Evolutionary conservation across 768 basidiomycete genomes (phyloP), one percentile per base, ranked within the genome.

Genomic region (Hypholoma fasciculare): DNA sequence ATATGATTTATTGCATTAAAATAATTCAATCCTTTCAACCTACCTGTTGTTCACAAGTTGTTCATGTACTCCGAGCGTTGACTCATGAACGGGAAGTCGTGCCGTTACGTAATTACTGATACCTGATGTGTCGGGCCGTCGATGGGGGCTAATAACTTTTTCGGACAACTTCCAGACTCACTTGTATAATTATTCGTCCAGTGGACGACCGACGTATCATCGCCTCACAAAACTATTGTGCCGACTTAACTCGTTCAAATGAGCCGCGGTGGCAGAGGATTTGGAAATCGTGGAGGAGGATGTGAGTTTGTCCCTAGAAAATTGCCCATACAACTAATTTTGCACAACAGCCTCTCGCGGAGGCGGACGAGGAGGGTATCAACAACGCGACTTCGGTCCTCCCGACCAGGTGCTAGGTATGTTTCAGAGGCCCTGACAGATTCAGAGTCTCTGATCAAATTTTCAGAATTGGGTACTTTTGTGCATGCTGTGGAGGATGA

Each of bases 401-500:
- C 92, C 92, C 48, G 90, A 91, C 46, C 81, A 81, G 50, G 90
- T 94, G 17, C 71, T 92, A 42, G 92, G 92, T 88, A 63, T 50
- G 79, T 58, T 44, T 37, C 51, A n/a, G 42, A 30, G 26, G 12
- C 47, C n/a, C 56, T 26, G 27, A 26, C 46, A 19, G 43, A 42
- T 57, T 34, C n/a, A 39, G 52, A 49, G 48, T 57, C 30, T 40
- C 26, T 43, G 44, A 56, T 13, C 49, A 38, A 17, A 39, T 49
- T 1, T 39, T 49, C 58, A 97, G 96, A 97, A 78, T 88, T 96
- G 78, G 95, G 96, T 56, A 77, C 88, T 1, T 97, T 98, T 71
- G 70, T 94, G 34, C 97, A 98, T 71, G 90, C 96, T 13, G 96
- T 98, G 40, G 96, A 99, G 76, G 94, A 93, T 59, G 96, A 99